Evolutionary conservation across 2,329 filamentous ascomycete genomes (phyloP).

Genomic region (Aureobasidium sp.): DNA sequence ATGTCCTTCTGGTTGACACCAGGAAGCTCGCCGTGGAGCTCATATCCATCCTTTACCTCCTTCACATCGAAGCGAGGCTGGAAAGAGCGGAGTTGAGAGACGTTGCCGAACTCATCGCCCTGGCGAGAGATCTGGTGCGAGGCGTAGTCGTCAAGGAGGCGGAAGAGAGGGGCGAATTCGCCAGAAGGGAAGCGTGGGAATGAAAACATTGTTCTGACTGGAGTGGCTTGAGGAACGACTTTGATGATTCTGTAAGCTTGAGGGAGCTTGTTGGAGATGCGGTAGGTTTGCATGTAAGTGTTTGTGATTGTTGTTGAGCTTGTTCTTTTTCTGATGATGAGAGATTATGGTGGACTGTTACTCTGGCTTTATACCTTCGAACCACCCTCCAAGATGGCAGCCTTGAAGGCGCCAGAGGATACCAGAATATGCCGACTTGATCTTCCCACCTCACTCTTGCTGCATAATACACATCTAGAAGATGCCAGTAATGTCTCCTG

Average conservation of each 20-base stretch:
- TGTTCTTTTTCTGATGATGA: slow-evolving; percentile 22
- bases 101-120: slow-evolving; percentile 10
- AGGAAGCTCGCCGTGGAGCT: slow-evolving; percentile 73
- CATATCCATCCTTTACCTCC: slow-evolving; percentile 59
- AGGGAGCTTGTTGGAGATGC: slow-evolving; percentile 23
- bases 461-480: slow-evolving; percentile 3
- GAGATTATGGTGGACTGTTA: not conserved
- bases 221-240: slow-evolving; percentile 17
- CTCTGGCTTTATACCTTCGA: slow-evolving; percentile 9
- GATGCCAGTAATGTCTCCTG: slow-evolving; percentile 2
- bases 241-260: slow-evolving; percentile 24
- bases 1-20: slow-evolving; percentile 67
- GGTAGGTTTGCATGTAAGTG: slow-evolving; percentile 22
- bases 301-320: slow-evolving; percentile 13
- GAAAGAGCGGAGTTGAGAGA: slow-evolving; percentile 46
- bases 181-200: slow-evolving; percentile 27
- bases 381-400: not conserved
- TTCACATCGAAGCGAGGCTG: slow-evolving; percentile 70
- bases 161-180: slow-evolving; percentile 36
- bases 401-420: not conserved
- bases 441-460: not conserved
- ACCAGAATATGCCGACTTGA: not conserved
- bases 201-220: slow-evolving; percentile 28
- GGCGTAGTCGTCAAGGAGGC: slow-evolving; percentile 40
- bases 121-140: slow-evolving; percentile 26